Evolutionary conservation across 139 green algal species (phyloP).

Genomic region (Ettlia oleoabundans): DNA sequence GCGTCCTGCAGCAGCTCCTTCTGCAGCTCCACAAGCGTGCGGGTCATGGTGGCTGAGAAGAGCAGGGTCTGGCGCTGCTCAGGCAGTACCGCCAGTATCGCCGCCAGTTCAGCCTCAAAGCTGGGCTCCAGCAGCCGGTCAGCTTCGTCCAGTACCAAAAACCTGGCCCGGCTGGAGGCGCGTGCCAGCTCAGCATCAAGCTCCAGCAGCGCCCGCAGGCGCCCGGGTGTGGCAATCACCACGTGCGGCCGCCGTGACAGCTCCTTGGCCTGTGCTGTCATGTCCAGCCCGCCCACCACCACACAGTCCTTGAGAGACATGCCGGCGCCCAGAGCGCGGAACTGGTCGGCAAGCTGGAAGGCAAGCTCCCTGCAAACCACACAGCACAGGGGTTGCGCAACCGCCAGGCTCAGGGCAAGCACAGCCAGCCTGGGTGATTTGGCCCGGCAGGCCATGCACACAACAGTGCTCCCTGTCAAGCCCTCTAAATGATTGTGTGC

Average conservation of each 20-base stretch:
- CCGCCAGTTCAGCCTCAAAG: constrained; percentile 79
- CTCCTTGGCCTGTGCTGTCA: constrained; percentile 76
- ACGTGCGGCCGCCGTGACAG: constrained; percentile 88
- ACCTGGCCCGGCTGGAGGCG: constrained; percentile 57
- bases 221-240: constrained; percentile 94
- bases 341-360: constrained; percentile 95
- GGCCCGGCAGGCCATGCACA: too few relatives aligned
- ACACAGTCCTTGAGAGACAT: constrained; percentile 79
- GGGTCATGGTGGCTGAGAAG: constrained; percentile 96
- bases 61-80: constrained; percentile 90
- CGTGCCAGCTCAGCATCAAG: constrained; percentile 44
- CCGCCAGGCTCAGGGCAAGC: too few relatives aligned
- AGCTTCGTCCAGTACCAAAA: constrained; percentile 96
- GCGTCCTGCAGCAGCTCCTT: constrained; percentile 58
- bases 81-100: constrained; percentile 56
- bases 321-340: constrained; percentile 84
- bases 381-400: too few relatives aligned
- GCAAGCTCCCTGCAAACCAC: constrained; percentile 99
- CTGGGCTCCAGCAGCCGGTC: constrained; percentile 89
- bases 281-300: constrained; percentile 92
- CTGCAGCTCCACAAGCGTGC: constrained; percentile 67
- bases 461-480: too few relatives aligned
- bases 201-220: constrained; percentile 73
- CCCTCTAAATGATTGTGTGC: too few relatives aligned
- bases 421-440: too few relatives aligned